These are phyloP conservation scores for Fonsecaea erecta DNA, from an alignment of 2,329 filamentous ascomycete species.

Conservation along the genomic window DNA sequence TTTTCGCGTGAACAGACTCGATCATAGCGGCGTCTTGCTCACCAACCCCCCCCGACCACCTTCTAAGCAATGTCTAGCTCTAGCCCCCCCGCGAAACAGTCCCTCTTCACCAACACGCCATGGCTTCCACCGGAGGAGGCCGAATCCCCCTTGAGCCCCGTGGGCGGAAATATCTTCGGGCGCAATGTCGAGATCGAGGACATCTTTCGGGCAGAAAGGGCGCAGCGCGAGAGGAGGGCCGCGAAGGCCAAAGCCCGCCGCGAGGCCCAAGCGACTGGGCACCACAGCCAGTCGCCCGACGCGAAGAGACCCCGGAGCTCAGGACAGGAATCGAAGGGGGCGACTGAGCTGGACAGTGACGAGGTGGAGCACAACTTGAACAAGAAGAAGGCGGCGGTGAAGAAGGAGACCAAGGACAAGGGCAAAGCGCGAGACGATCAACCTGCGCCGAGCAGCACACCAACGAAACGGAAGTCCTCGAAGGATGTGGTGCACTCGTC, in stretches of 20 bases:
- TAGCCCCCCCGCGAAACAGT: slow-evolving; percentile 44
- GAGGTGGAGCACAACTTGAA: slow-evolving; percentile 30
- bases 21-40: too few species aligned
- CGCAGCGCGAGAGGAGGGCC: slow-evolving; percentile 42
- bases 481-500: slow-evolving; percentile 12
- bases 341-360: slow-evolving; percentile 42
- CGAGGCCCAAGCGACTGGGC: slow-evolving; percentile 36
- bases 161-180: slow-evolving; percentile 54
- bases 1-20: too few species aligned
- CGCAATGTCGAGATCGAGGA: slow-evolving; percentile 54
- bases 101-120: slow-evolving; percentile 61
- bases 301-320: slow-evolving; percentile 42
- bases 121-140: slow-evolving; percentile 45
- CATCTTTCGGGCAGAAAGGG: slow-evolving; percentile 49
- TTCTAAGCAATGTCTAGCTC: too few species aligned
- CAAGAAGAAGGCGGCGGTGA: not conserved
- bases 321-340: slow-evolving; percentile 6
- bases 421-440: slow-evolving; percentile 6
- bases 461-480: slow-evolving; percentile 18
- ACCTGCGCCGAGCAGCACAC: slow-evolving; percentile 29
- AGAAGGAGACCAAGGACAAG: too few species aligned
- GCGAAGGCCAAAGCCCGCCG: slow-evolving; percentile 38
- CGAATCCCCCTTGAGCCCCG: slow-evolving; percentile 5
- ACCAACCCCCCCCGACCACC: slow-evolving; percentile 23
- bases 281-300: slow-evolving; percentile 36